Conservation (phyloP, 2,329 filamentous ascomycete species). For the Sclerotinia nivalis region DNA sequence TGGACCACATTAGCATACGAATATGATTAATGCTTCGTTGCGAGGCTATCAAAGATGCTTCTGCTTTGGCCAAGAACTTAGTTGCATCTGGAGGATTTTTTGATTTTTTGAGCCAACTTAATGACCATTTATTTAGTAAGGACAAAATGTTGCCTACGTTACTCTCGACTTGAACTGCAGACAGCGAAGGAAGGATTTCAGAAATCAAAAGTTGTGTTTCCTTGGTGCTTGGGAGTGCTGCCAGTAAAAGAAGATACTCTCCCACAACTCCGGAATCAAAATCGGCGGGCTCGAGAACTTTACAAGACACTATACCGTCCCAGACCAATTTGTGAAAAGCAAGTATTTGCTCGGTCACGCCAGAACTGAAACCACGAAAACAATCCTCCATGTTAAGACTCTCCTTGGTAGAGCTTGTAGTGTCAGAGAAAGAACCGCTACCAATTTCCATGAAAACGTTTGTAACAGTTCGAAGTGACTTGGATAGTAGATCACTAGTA, state of each 20-base stretch:
- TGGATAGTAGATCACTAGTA: slow-evolving; percentile 25
- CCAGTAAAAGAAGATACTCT: slow-evolving; percentile 28
- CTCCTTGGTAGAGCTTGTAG: no score
- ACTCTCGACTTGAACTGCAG: slow-evolving; percentile 28
- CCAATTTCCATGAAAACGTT: slow-evolving; percentile 23
- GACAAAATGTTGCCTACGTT: slow-evolving; percentile 24
- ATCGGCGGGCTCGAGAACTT: slow-evolving; percentile 31
- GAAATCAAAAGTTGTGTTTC: slow-evolving; percentile 28
- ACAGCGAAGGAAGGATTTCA: slow-evolving; percentile 31
- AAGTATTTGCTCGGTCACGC: slow-evolving; percentile 21
- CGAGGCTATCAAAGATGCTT: slow-evolving; percentile 2
- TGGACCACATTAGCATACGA: slow-evolving; percentile 5
- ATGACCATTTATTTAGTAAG: slow-evolving; percentile 29
- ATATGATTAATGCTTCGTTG: neutral
- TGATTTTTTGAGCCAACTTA: slow-evolving; percentile 25
- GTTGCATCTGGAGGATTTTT: neutral
- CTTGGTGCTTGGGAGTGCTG: slow-evolving; percentile 26
- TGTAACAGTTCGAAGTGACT: slow-evolving; percentile 25
- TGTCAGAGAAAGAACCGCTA: neutral
- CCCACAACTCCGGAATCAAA: slow-evolving; percentile 27
- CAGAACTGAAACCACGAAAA: neutral
- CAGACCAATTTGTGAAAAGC: slow-evolving; percentile 35
- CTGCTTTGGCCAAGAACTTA: neutral
- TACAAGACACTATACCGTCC: slow-evolving; percentile 34
- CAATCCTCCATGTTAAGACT: no score